Evolutionary conservation across 331 rosid species (phyloP).

Genomic region (Acacia pycnantha): DNA sequence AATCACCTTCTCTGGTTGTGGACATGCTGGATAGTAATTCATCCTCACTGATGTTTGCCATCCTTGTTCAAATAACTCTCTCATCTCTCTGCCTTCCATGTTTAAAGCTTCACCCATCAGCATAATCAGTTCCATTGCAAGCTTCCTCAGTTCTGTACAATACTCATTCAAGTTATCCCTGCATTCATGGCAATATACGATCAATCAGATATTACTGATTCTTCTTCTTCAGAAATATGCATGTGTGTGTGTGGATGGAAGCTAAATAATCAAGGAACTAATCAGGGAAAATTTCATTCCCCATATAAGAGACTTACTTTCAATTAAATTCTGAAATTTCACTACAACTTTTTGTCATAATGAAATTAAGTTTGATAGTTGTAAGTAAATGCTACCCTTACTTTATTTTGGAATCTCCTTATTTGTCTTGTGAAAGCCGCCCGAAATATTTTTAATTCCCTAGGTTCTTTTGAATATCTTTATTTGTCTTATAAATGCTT

Average conservation of each 20-base stretch:
- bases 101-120: constrained; percentile 37
- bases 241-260: neutral
- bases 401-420: no score
- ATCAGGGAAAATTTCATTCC: no score
- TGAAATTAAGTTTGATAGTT: no score
- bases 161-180: constrained; percentile 43
- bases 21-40: constrained; percentile 68
- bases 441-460: no score
- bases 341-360: no score
- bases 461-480: no score
- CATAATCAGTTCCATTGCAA: constrained; percentile 24
- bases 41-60: constrained; percentile 40
- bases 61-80: constrained; percentile 42
- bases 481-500: no score
- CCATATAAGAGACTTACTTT: no score
- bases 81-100: constrained; percentile 32
- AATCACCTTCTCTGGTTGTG: constrained; percentile 36
- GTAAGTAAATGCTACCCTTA: no score
- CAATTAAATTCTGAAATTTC: no score
- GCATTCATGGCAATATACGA: neutral
- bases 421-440: no score
- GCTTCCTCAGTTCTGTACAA: constrained; percentile 26
- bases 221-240: neutral
- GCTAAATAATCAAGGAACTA: no score
- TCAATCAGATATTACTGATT: neutral